Evolutionary conservation across 1,284 basidiomycete species (phyloP).

Genomic region (Xanthoconium separans): DNA sequence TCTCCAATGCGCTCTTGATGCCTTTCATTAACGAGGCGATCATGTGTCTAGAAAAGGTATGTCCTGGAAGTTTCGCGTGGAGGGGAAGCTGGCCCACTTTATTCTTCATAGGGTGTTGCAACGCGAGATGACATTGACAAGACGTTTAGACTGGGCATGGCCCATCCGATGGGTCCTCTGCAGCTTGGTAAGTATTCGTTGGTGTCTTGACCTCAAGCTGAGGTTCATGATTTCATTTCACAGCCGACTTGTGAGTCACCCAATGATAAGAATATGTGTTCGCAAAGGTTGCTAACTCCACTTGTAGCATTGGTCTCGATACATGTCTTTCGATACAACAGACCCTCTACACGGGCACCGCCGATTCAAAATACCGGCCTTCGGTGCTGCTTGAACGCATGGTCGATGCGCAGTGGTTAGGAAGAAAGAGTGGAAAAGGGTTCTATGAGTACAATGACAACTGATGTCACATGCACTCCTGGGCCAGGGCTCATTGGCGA

Average conservation of each 20-base stretch:
- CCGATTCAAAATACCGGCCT: conserved; percentile 97
- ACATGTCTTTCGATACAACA: conserved; percentile 90
- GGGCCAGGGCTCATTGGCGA: too few species aligned
- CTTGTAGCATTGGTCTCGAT: conserved; percentile 83
- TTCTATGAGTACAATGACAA: conserved; percentile 73
- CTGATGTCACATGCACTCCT: background rate
- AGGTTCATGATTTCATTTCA: conserved; percentile 7
- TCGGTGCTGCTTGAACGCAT: conserved; percentile 88
- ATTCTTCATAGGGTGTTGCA: conserved; percentile 66
- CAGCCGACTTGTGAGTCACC: conserved; percentile 75
- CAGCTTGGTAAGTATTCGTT: background rate
- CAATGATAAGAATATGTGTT: background rate
- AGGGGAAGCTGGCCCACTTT: background rate
- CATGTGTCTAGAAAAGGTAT: conserved; percentile 85
- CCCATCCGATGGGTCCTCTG: conserved; percentile 88
- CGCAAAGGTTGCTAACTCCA: conserved; percentile 1
- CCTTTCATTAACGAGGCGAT: conserved; percentile 94
- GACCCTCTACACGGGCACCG: conserved; percentile 84
- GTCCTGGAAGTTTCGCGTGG: background rate
- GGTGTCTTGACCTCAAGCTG: too few species aligned
- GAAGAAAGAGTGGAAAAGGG: conserved; percentile 88
- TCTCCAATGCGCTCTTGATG: conserved; percentile 86
- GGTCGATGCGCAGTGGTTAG: conserved; percentile 96
- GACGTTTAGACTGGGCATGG: conserved; percentile 91
- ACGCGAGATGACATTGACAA: conserved; percentile 95